phyloP scores from a whole-genome alignment of 768 basidiomycete species.

The Lentinus tigrinus region DNA sequence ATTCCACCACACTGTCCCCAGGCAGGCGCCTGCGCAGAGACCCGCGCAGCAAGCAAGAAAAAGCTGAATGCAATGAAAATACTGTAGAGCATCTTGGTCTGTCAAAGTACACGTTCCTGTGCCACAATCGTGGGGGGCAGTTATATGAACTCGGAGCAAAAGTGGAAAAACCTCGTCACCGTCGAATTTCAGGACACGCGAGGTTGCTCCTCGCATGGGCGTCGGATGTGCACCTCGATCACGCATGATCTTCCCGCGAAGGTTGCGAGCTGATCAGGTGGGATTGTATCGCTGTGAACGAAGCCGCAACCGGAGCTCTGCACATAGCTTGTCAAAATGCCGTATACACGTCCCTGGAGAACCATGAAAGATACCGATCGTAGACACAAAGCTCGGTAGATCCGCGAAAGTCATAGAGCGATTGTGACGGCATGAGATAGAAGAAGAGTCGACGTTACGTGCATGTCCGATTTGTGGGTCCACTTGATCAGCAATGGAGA shows the following conservation, averaged over 20 bases:
- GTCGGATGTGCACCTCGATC: background rate
- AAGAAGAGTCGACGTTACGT: too few relatives aligned
- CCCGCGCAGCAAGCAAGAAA: slow-evolving; percentile 12
- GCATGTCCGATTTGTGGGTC: too few relatives aligned
- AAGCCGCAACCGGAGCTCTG: too few relatives aligned
- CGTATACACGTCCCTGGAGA: too few relatives aligned
- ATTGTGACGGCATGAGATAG: too few relatives aligned
- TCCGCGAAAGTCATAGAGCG: too few relatives aligned
- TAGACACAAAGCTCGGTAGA: too few relatives aligned
- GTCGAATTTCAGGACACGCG: slow-evolving; percentile 5
- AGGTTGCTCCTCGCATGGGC: slow-evolving; percentile 10
- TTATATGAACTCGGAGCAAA: slow-evolving; percentile 13
- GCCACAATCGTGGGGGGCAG: background rate
- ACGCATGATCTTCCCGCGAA: background rate
- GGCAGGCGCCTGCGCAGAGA: slow-evolving; percentile 21
- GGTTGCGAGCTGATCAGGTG: slow-evolving; percentile 2
- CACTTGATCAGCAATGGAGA: too few relatives aligned
- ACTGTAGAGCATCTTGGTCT: slow-evolving; percentile 5
- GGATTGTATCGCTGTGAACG: background rate
- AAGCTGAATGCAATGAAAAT: background rate
- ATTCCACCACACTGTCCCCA: slow-evolving; percentile 29
- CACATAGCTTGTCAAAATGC: too few relatives aligned
- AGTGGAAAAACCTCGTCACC: slow-evolving; percentile 13
- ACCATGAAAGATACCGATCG: too few relatives aligned
- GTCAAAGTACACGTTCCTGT: background rate